phyloP scores from a whole-genome alignment of 2,329 filamentous ascomycete genomes.

The Pseudogymnoascus sp. region DNA sequence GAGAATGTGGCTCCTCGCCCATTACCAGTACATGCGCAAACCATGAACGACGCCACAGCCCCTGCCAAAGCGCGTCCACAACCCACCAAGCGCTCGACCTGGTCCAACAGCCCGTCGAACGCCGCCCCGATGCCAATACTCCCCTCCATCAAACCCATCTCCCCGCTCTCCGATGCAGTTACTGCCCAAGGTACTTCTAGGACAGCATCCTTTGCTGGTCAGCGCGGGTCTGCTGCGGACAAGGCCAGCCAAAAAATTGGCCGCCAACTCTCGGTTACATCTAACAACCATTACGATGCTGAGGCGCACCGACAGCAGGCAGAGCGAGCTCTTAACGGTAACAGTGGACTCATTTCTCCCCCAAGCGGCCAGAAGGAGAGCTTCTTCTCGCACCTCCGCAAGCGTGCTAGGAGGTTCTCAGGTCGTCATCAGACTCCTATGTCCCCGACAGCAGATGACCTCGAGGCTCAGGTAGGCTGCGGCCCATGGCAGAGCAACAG shows the following conservation, averaged over 20 bases:
- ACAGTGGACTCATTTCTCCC: constrained; percentile 67
- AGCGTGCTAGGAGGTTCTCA: constrained; percentile 85
- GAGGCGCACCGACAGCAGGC: constrained; percentile 87
- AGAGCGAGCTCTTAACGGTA: constrained; percentile 81
- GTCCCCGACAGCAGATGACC: constrained; percentile 73
- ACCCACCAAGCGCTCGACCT: constrained; percentile 79
- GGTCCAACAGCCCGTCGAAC: constrained; percentile 76
- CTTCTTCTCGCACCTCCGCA: constrained; percentile 95
- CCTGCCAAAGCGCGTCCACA: constrained; percentile 40
- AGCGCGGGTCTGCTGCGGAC: constrained; percentile 43
- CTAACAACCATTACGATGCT: constrained; percentile 85
- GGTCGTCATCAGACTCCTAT: constrained; percentile 79
- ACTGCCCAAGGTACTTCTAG: constrained; percentile 77
- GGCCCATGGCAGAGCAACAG: constrained; percentile 81
- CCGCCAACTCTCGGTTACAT: constrained; percentile 85
- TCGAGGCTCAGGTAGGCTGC: constrained; percentile 89
- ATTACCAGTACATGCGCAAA: constrained; percentile 37
- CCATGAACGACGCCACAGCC: constrained; percentile 34
- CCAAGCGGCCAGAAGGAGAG: constrained; percentile 80
- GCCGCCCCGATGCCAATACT: constrained; percentile 91
- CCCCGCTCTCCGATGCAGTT: constrained; percentile 89
- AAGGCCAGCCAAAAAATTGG: constrained; percentile 85
- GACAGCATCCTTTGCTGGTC: constrained; percentile 42
- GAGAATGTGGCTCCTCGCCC: constrained; percentile 42
- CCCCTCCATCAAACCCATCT: constrained; percentile 88